Evolutionary conservation across 2,329 filamentous ascomycete genomes (phyloP).

Genomic region (Colletotrichum nymphaeae): DNA sequence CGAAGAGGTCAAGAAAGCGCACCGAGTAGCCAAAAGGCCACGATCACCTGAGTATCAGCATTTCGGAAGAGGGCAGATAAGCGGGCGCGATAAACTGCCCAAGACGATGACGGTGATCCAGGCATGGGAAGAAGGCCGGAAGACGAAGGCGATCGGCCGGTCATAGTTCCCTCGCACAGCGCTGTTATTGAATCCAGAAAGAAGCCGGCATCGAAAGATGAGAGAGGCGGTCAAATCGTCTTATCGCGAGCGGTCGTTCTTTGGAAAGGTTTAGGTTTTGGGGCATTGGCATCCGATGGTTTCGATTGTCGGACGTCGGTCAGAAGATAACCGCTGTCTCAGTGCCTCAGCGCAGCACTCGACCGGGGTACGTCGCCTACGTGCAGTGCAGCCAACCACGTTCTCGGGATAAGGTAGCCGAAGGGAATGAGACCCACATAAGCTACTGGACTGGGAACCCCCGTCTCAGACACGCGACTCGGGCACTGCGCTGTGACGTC

Average conservation of each 20-base stretch:
- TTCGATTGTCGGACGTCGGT: slow-evolving; percentile 23
- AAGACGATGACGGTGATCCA: slow-evolving; percentile 72
- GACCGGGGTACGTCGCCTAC: not conserved
- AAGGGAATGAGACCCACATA: not conserved
- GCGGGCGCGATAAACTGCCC: slow-evolving; percentile 78
- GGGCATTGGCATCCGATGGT: not conserved
- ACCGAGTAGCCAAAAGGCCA: slow-evolving; percentile 97
- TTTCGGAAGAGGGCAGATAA: slow-evolving; percentile 72
- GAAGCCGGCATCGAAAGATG: slow-evolving; percentile 17
- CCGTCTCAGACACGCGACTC: slow-evolving; percentile 21
- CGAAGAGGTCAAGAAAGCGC: not conserved
- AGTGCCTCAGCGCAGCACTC: slow-evolving; percentile 6
- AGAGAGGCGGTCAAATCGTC: not conserved
- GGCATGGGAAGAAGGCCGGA: slow-evolving; percentile 67
- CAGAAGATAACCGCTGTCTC: slow-evolving; percentile 28
- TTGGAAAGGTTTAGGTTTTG: not conserved
- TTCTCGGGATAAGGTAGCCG: not conserved
- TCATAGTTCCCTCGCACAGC: slow-evolving; percentile 41
- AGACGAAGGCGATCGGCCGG: slow-evolving; percentile 53
- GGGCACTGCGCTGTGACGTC: slow-evolving; percentile 23
- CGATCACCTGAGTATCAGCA: slow-evolving; percentile 76
- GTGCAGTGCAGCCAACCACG: not conserved
- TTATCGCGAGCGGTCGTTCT: not conserved
- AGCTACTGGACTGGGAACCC: slow-evolving; percentile 1
- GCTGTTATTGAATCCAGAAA: not conserved